Evolutionary conservation across 345 rosid species (phyloP).

Genomic region (Trapa incisa): DNA sequence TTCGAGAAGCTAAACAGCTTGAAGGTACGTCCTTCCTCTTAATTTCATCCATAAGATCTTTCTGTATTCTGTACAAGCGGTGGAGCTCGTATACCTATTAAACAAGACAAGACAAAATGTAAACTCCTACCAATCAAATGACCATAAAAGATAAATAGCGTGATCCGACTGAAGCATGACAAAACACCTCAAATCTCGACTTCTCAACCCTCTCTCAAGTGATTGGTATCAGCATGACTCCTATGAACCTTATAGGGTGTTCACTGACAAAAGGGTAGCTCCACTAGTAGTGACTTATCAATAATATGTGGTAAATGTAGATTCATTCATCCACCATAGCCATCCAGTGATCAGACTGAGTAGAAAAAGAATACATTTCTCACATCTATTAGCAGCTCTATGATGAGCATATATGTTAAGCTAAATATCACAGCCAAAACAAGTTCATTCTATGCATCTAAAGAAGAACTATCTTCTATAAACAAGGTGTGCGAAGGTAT

Average conservation of each 20-base stretch:
- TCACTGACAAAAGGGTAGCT: too few species aligned
- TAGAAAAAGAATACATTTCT: too few species aligned
- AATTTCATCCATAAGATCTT: slow-evolving; percentile 54
- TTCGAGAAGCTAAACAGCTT: slow-evolving; percentile 43
- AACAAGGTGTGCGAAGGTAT: not conserved
- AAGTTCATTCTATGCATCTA: not conserved
- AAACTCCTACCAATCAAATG: not conserved
- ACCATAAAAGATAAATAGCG: too few species aligned
- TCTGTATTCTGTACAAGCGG: slow-evolving; percentile 52
- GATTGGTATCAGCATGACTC: not conserved
- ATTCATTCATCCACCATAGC: too few species aligned
- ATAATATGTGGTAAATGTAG: too few species aligned
- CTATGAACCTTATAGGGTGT: not conserved
- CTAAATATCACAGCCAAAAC: not conserved
- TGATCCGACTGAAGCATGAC: not conserved
- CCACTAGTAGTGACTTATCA: too few species aligned
- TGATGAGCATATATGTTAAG: too few species aligned
- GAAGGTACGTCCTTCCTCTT: slow-evolving; percentile 44
- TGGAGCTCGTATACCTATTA: slow-evolving; percentile 56
- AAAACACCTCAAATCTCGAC: not conserved
- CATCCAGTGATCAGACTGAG: too few species aligned
- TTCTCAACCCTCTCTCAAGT: not conserved
- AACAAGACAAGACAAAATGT: not conserved
- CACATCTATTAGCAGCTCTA: too few species aligned
- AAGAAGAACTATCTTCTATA: not conserved